Percentiles rank a stretch among this genome's conserved stretches.
Conservation (phyloP, 768 basidiomycete species). For the Amanita thiersii region DNA sequence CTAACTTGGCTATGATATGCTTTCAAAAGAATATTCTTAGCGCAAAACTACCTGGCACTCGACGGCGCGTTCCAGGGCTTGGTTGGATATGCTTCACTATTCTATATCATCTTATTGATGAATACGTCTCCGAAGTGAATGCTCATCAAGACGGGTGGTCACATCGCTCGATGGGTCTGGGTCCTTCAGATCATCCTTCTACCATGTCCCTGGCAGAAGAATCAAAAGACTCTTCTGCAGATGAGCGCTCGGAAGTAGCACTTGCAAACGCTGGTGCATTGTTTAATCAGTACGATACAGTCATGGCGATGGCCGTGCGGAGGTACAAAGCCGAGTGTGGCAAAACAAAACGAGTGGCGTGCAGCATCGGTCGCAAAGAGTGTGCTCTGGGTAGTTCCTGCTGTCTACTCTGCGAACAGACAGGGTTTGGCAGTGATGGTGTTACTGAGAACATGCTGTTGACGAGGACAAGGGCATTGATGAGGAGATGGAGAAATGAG, state of each 20-base stretch:
- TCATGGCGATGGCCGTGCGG: slow-evolving; percentile 26
- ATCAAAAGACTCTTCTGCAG: slow-evolving; percentile 31
- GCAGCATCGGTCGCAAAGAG: slow-evolving; percentile 27
- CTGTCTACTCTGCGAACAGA: slow-evolving; percentile 39
- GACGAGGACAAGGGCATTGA: slow-evolving; percentile 25
- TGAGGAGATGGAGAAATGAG: slow-evolving; percentile 34
- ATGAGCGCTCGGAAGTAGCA: slow-evolving; percentile 29
- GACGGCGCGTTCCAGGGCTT: slow-evolving; percentile 25
- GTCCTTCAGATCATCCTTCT: slow-evolving; percentile 22
- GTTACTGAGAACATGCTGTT: slow-evolving; percentile 32
- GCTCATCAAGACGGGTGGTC: slow-evolving; percentile 36
- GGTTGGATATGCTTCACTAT: slow-evolving; percentile 32
- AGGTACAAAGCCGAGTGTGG: slow-evolving; percentile 33
- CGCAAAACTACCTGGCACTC: slow-evolving; percentile 28
- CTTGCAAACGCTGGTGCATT: slow-evolving; percentile 25
- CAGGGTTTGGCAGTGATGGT: slow-evolving; percentile 33
- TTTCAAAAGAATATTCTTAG: slow-evolving; percentile 25
- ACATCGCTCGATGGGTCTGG: slow-evolving; percentile 18
- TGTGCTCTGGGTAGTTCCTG: slow-evolving; percentile 29
- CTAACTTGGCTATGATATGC: slow-evolving; percentile 3
- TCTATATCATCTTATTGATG: slow-evolving; percentile 33
- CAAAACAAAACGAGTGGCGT: slow-evolving; percentile 24
- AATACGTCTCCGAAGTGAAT: slow-evolving; percentile 35
- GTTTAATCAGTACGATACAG: slow-evolving; percentile 25
- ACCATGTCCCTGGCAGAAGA: slow-evolving; percentile 39